phyloP scores from a whole-genome alignment of 2,329 filamentous ascomycete species.

The Fusarium duplospermum region DNA sequence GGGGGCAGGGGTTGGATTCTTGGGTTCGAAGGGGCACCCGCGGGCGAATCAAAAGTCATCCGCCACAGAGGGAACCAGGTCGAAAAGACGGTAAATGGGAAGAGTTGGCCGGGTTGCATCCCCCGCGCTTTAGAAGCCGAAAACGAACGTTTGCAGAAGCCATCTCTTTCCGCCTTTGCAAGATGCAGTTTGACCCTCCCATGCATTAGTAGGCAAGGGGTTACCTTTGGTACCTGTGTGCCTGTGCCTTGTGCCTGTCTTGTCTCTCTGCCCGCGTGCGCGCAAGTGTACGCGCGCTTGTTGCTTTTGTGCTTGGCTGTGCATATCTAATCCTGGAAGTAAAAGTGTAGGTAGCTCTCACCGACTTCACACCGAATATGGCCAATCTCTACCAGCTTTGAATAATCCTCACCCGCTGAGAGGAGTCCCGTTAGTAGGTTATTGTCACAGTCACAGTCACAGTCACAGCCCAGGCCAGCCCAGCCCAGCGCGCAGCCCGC shows the following conservation, averaged over 20 bases:
- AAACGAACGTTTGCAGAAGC: slow-evolving; percentile 28
- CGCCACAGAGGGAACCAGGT: slow-evolving; percentile 19
- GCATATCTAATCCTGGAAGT: slow-evolving; percentile 20
- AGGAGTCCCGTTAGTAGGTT: background rate
- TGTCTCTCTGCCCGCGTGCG: background rate
- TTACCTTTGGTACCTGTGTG: slow-evolving; percentile 19
- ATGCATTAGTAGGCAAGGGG: background rate
- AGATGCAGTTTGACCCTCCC: background rate
- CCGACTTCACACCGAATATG: slow-evolving; percentile 50
- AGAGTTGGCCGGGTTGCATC: background rate
- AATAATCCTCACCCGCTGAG: slow-evolving; percentile 1
- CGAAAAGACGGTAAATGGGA: slow-evolving; percentile 35
- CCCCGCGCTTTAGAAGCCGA: slow-evolving; percentile 31
- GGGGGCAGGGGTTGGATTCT: slow-evolving; percentile 29
- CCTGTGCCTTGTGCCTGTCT: slow-evolving; percentile 21
- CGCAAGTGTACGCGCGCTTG: slow-evolving; percentile 10
- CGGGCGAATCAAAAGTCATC: slow-evolving; percentile 25
- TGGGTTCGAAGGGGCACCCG: slow-evolving; percentile 1
- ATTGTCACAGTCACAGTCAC: background rate
- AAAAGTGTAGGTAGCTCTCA: slow-evolving; percentile 17
- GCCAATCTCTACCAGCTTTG: slow-evolving; percentile 18
- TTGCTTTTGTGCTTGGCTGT: slow-evolving; percentile 12
- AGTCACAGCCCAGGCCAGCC: background rate
- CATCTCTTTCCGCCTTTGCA: background rate
- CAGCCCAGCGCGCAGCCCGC: slow-evolving; percentile 21